phyloP scores from a whole-genome alignment of 2,329 filamentous ascomycete genomes.

The Colletotrichum lini region DNA sequence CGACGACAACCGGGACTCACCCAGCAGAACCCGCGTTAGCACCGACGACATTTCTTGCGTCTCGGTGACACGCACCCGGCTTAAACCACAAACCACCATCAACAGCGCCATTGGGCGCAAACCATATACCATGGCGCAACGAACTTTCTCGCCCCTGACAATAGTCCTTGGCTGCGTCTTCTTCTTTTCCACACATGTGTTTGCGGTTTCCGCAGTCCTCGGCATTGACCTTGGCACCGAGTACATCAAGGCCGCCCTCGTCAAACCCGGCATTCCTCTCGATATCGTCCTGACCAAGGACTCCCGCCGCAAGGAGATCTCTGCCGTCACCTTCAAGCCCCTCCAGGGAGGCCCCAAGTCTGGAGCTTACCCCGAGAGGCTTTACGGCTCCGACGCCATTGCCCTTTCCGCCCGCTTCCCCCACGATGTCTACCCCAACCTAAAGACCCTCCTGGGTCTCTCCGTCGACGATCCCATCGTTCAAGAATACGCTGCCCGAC shows the following conservation, averaged over 20 bases:
- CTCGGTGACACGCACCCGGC: constrained; percentile 19
- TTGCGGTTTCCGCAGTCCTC: constrained; percentile 80
- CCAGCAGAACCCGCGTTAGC: constrained; percentile 24
- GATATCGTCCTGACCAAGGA: constrained; percentile 99
- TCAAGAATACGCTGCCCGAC: constrained; percentile 79
- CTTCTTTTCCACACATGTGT: constrained; percentile 63
- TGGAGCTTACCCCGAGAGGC: constrained; percentile 85
- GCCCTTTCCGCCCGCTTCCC: constrained; percentile 90
- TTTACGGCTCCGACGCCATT: constrained; percentile 93
- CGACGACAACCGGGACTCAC: constrained; percentile 27
- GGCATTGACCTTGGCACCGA: constrained; percentile 96
- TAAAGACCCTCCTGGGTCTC: constrained; percentile 91
- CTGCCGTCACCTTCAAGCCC: constrained; percentile 94
- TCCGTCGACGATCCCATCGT: constrained; percentile 72
- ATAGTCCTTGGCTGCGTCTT: constrained; percentile 58
- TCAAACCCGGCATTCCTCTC: constrained; percentile 96
- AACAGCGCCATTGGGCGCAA: constrained; percentile 42
- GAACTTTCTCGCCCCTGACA: constrained; percentile 54
- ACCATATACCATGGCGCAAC: constrained; percentile 50
- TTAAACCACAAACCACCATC: neutral
- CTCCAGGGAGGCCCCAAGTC: constrained; percentile 73
- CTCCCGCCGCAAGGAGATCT: constrained; percentile 94
- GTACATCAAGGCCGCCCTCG: constrained; percentile 95
- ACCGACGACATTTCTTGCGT: constrained; percentile 4
- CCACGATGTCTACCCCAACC: constrained; percentile 92